Percentiles rank a stretch among this genome's conserved stretches.
phyloP scores from a whole-genome alignment of 176 grass and related monocot species.

The Avena atlantica region DNA sequence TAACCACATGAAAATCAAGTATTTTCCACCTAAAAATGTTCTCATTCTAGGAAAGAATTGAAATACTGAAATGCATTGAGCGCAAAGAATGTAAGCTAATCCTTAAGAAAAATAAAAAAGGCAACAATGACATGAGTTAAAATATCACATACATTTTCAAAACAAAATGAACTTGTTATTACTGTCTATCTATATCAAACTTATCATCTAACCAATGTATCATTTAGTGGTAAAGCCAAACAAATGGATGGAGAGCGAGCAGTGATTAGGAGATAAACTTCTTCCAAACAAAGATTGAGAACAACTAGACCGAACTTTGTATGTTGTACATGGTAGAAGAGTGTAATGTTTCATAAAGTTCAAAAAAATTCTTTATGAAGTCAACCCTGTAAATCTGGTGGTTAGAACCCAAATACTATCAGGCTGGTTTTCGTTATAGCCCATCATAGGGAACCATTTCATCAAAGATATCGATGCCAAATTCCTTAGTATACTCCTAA shows the following conservation, averaged over 20 bases:
- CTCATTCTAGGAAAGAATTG: slow-evolving; percentile 21
- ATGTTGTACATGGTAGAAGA: background rate
- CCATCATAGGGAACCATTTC: background rate
- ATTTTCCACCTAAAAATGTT: background rate
- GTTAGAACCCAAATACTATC: background rate
- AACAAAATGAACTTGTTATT: background rate
- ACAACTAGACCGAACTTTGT: background rate
- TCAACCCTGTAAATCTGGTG: background rate
- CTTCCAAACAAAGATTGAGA: background rate
- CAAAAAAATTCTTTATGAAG: background rate
- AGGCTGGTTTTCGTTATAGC: background rate
- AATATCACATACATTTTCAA: background rate
- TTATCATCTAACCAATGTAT: background rate
- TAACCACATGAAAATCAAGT: background rate
- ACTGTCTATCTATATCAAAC: background rate
- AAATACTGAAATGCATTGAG: background rate
- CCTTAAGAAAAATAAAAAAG: background rate
- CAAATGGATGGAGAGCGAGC: background rate
- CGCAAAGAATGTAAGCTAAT: slow-evolving; percentile 7
- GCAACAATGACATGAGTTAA: slow-evolving; percentile 2
- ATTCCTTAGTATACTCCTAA: background rate
- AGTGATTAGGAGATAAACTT: background rate
- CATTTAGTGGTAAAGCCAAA: slow-evolving; percentile 23
- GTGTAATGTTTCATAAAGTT: background rate
- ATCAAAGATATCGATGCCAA: background rate